A percentile compares a stretch with the other conserved stretches of the same genome.
These are phyloP conservation scores for Amaranthus palmeri DNA, from an alignment of 148 eudicot species.

Conservation along the genomic window DNA sequence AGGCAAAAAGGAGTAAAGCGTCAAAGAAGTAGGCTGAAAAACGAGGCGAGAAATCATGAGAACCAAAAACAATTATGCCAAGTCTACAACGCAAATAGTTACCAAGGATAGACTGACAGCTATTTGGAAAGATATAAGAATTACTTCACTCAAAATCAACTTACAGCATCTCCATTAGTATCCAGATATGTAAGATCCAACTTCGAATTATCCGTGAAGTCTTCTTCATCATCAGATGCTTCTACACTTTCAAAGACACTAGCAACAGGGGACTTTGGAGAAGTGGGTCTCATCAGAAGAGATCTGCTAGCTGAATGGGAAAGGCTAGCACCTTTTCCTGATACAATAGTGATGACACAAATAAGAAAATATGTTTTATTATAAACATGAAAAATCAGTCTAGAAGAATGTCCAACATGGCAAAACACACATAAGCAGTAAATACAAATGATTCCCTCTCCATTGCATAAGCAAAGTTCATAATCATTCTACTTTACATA, in stretches of 20 bases:
- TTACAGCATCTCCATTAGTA: constrained; percentile 77
- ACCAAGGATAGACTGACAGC: background rate
- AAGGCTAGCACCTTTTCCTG: constrained; percentile 60
- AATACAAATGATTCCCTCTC: background rate
- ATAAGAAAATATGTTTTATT: background rate
- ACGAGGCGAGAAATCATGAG: background rate
- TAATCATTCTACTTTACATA: background rate
- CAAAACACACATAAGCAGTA: background rate
- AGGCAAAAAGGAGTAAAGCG: background rate
- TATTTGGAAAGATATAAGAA: background rate
- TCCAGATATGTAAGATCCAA: constrained; percentile 46
- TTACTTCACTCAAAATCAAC: constrained; percentile 17
- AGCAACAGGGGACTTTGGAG: constrained; percentile 94
- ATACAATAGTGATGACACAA: constrained; percentile 15
- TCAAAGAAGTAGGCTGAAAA: background rate
- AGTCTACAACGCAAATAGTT: background rate
- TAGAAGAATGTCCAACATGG: background rate
- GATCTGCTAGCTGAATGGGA: constrained; percentile 50
- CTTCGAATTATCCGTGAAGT: constrained; percentile 47
- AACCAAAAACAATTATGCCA: background rate
- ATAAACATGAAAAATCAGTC: background rate
- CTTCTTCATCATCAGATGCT: constrained; percentile 93
- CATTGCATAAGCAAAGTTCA: constrained; percentile 1
- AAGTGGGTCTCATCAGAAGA: constrained; percentile 63
- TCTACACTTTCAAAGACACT: constrained; percentile 96